Evolutionary conservation across 2,329 filamentous ascomycete genomes (phyloP).

Genomic region (Leptosphaerulina australis): DNA sequence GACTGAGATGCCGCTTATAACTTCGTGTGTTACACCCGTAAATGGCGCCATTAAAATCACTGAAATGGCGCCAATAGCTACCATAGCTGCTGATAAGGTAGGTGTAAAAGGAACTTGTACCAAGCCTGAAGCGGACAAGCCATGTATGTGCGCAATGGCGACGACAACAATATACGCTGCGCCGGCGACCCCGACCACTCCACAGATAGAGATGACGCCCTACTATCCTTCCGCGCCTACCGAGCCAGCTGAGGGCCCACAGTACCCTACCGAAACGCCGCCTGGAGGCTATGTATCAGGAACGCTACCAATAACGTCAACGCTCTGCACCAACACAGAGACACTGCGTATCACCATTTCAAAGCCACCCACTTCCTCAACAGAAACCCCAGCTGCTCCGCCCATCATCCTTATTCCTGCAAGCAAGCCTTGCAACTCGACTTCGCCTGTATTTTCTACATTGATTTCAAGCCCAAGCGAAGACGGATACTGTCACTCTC

Average conservation of each 20-base stretch:
- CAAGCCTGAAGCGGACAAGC: neutral
- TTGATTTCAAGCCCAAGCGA: neutral
- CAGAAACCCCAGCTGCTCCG: neutral
- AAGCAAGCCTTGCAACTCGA: neutral
- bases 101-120: neutral
- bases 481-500: neutral
- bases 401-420: slow-evolving; percentile 1
- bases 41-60: slow-evolving; percentile 3
- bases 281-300: neutral
- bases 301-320: neutral
- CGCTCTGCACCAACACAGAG: neutral
- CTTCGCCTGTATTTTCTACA: neutral
- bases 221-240: slow-evolving; percentile 1
- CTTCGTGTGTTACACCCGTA: slow-evolving; percentile 21
- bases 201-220: neutral
- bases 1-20: slow-evolving; percentile 27
- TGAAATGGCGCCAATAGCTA: slow-evolving; percentile 4
- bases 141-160: slow-evolving; percentile 1
- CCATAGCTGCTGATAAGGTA: neutral
- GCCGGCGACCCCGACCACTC: neutral
- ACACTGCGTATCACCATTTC: slow-evolving; percentile 13
- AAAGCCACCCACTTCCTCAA: neutral
- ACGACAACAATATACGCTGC: slow-evolving; percentile 5
- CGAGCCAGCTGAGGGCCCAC: neutral
- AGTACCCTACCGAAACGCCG: neutral